Evolutionary conservation across 2,329 filamentous ascomycete genomes (phyloP).

Genomic region (Fusarium papillatum): DNA sequence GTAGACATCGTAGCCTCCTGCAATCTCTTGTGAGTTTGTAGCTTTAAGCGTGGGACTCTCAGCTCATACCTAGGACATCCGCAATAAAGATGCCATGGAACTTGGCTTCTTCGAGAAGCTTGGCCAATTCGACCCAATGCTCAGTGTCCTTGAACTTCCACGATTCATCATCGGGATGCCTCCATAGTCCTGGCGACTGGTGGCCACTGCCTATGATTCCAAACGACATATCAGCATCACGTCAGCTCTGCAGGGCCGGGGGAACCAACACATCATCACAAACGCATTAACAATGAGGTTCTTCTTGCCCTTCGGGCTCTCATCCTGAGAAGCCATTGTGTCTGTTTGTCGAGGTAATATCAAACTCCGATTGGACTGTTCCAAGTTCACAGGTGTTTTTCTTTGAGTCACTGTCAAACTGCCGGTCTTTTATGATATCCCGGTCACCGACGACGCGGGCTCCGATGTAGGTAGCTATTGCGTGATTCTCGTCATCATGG

Average conservation of each 20-base stretch:
- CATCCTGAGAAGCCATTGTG: conserved; percentile 32
- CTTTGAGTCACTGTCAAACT: conserved; percentile 4
- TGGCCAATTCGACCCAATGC: conserved; percentile 72
- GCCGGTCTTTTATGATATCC: conserved; percentile 19
- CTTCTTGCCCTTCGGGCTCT: conserved; percentile 48
- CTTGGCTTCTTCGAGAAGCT: conserved; percentile 71
- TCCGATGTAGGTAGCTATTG: conserved; percentile 17
- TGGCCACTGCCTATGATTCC: conserved; percentile 54
- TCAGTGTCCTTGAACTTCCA: conserved; percentile 71
- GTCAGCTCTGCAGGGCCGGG: not conserved
- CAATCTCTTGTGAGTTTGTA: not conserved
- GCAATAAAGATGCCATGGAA: conserved; percentile 78
- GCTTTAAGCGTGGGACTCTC: rapidly evolving
- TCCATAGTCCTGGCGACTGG: conserved; percentile 65
- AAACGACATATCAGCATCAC: conserved; percentile 18
- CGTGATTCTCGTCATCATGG: conserved; percentile 39
- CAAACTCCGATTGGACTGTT: conserved; percentile 7
- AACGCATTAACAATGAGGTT: conserved; percentile 59
- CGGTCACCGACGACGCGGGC: conserved; percentile 11
- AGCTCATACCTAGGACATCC: conserved; percentile 66
- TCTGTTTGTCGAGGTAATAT: not conserved
- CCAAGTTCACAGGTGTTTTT: conserved; percentile 1
- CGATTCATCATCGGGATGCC: conserved; percentile 74
- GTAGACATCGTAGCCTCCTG: conserved; percentile 79
- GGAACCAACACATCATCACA: conserved; percentile 53